A percentile compares a stretch with the other conserved stretches of the same genome.
phyloP scores from a whole-genome alignment of 2,329 filamentous ascomycete species.

The Fusarium xyrophilum region DNA sequence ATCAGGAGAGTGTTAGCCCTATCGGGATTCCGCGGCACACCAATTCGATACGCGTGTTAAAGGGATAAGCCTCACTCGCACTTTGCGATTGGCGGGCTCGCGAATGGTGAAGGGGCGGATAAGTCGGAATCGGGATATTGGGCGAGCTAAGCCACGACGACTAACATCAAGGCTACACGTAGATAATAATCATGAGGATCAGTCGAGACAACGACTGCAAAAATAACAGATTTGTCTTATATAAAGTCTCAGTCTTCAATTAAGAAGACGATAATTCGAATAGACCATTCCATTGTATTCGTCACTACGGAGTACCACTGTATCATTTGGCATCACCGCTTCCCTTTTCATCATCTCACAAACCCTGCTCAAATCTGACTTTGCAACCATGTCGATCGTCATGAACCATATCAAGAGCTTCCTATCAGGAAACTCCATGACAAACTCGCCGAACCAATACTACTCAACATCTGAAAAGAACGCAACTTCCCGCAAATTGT shows the following conservation, averaged over 20 bases:
- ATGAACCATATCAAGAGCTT: constrained; percentile 6
- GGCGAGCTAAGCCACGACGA: constrained; percentile 13
- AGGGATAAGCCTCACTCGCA: constrained; percentile 2
- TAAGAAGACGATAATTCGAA: not conserved
- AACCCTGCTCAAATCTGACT: not conserved
- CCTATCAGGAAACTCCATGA: not conserved
- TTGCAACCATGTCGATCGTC: not conserved
- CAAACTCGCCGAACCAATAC: not conserved
- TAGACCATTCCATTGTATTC: not conserved
- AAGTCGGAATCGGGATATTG: not conserved
- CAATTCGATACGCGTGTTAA: not conserved
- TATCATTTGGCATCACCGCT: not conserved
- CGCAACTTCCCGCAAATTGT: not conserved
- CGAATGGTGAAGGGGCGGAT: not conserved
- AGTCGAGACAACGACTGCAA: not conserved
- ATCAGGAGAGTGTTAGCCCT: not conserved
- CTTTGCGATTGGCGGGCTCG: not conserved
- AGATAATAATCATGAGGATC: constrained; percentile 7
- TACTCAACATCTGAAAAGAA: not conserved
- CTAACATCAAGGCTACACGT: not conserved
- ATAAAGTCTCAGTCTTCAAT: not conserved
- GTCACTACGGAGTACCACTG: not conserved
- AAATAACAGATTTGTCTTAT: not conserved
- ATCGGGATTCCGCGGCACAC: constrained; percentile 2
- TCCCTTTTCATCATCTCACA: not conserved